These are phyloP conservation scores for Rhodotorula mucilaginosa DNA, from an alignment of 1,284 basidiomycete genomes.

Conservation along the genomic window DNA sequence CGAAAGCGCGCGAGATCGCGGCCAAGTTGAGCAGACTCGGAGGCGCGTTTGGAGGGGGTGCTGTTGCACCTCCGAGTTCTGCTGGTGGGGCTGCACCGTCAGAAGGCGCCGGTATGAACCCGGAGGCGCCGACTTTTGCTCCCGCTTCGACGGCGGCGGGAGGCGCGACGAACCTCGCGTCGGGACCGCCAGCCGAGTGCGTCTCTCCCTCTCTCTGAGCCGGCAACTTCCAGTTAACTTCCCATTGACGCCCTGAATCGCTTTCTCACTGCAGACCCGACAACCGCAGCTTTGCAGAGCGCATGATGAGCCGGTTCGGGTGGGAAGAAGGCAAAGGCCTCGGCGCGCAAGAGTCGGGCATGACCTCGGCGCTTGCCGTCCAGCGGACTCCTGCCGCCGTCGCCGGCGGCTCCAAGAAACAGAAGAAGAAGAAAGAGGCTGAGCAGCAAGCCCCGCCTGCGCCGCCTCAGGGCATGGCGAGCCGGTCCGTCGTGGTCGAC, in stretches of 20 bases:
- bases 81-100: neutral
- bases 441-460: conserved; percentile 50
- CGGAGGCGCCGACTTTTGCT: conserved; percentile 5
- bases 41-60: conserved; percentile 9
- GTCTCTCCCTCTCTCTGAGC: neutral
- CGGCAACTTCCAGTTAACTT: neutral
- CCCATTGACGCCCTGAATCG: neutral
- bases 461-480: conserved; percentile 18
- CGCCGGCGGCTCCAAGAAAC: neutral
- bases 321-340: conserved; percentile 89
- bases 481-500: conserved; percentile 22
- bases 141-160: conserved; percentile 4
- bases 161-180: neutral
- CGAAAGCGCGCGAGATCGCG: conserved; percentile 44
- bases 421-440: conserved; percentile 12
- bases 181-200: conserved; percentile 6
- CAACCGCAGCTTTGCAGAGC: conserved; percentile 65
- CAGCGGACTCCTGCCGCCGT: neutral
- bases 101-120: too few species aligned
- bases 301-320: conserved; percentile 88
- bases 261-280: conserved; percentile 11
- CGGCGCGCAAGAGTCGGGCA: conserved; percentile 76
- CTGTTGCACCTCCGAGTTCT: conserved; percentile 8
- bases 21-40: conserved; percentile 40
- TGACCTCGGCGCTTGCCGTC: conserved; percentile 69